Conservation (phyloP, 176 grass and related monocot genomes). For the Hsuehochloa calcarea region DNA sequence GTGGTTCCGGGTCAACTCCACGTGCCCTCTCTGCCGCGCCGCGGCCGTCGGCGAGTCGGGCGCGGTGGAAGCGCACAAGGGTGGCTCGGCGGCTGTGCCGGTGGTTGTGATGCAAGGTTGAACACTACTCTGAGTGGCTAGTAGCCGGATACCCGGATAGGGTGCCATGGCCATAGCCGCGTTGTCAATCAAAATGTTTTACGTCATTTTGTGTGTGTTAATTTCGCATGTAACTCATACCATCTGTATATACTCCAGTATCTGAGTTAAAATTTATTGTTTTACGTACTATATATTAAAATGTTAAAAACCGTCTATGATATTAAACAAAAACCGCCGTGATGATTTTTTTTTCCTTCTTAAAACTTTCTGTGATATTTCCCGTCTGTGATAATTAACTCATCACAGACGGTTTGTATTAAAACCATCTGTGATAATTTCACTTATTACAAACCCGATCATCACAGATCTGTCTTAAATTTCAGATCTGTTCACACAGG, state of each 20-base stretch:
- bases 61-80: not conserved
- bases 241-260: not conserved
- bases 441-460: too few relatives aligned
- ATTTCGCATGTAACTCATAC: not conserved
- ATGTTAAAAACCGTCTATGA: too few relatives aligned
- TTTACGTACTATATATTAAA: too few relatives aligned
- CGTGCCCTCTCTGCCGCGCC: constrained; percentile 59
- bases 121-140: not conserved
- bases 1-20: constrained; percentile 46
- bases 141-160: not conserved
- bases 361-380: too few relatives aligned
- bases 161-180: not conserved
- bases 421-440: too few relatives aligned
- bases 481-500: too few relatives aligned
- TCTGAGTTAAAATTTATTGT: not conserved
- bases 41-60: constrained; percentile 1
- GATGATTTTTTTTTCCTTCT: too few relatives aligned
- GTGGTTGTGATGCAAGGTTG: constrained; percentile 4
- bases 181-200: not conserved
- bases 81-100: not conserved
- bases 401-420: too few relatives aligned
- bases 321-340: rapidly evolving
- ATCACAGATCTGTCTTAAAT: too few relatives aligned
- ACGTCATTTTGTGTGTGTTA: not conserved
- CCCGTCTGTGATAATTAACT: too few relatives aligned